A percentile compares a stretch with the other conserved stretches of the same genome.
phyloP scores from a whole-genome alignment of 2,329 filamentous ascomycete species.

The Fusarium pininemorale region DNA sequence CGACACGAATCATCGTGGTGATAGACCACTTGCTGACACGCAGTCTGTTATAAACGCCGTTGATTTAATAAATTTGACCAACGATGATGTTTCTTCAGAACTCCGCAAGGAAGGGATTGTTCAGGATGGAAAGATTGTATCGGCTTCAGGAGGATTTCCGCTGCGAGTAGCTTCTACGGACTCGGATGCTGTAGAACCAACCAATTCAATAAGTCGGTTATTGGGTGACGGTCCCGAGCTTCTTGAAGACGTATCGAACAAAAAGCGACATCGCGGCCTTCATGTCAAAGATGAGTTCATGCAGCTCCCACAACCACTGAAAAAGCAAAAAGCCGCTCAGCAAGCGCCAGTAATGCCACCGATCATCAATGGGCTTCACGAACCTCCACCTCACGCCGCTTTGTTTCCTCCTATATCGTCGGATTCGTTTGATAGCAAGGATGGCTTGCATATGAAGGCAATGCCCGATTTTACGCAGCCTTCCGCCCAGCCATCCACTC shows the following conservation, averaged over 20 bases:
- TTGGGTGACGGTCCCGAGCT: conserved; percentile 56
- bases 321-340: conserved; percentile 69
- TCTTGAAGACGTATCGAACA: conserved; percentile 58
- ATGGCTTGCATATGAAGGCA: conserved; percentile 54
- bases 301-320: conserved; percentile 70
- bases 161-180: conserved; percentile 55
- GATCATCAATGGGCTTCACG: conserved; percentile 71
- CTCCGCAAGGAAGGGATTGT: conserved; percentile 34
- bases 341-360: conserved; percentile 65
- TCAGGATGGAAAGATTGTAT: conserved; percentile 39
- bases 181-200: conserved; percentile 49
- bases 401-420: conserved; percentile 72
- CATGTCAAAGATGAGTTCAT: conserved; percentile 69
- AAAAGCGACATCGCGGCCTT: conserved; percentile 62
- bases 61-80: conserved; percentile 27
- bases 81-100: conserved; percentile 35
- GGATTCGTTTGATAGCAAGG: conserved; percentile 61
- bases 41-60: conserved; percentile 19
- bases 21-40: conserved; percentile 43
- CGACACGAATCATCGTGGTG: conserved; percentile 55
- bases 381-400: conserved; percentile 68
- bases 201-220: conserved; percentile 57
- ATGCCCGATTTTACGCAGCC: conserved; percentile 54
- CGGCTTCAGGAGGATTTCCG: conserved; percentile 45
- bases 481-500: conserved; percentile 12